Conservation (phyloP, 306 rosid genomes). For the Geum urbanum region DNA sequence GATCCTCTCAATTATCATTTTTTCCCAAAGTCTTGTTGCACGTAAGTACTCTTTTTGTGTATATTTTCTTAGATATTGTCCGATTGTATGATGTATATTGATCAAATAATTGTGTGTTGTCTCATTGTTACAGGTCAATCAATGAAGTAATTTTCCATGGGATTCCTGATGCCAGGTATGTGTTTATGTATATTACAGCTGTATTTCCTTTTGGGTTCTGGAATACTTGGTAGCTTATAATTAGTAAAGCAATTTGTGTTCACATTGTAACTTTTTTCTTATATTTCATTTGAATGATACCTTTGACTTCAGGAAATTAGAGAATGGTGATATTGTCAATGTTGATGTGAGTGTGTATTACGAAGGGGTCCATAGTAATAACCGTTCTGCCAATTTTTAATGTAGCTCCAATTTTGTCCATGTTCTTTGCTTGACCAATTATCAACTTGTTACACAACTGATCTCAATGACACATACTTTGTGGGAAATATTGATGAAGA, state of each 20-base stretch:
- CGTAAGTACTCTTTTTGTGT: conserved; percentile 69
- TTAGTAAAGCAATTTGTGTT: not conserved
- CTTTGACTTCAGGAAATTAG: conserved; percentile 67
- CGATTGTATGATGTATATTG: conserved; percentile 20
- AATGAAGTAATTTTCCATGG: conserved; percentile 99
- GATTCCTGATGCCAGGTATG: conserved; percentile 94
- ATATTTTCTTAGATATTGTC: conserved; percentile 5
- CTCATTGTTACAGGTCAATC: conserved; percentile 64
- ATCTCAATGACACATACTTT: conserved; percentile 91
- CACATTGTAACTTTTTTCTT: not conserved
- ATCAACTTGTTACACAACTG: conserved; percentile 50
- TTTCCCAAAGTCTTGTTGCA: conserved; percentile 99
- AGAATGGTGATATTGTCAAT: conserved; percentile 92
- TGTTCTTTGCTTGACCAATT: not conserved
- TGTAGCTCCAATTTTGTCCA: not conserved
- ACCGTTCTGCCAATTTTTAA: conserved; percentile 3
- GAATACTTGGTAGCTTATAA: not conserved
- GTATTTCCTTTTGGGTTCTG: conserved; percentile 4
- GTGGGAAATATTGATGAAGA: conserved; percentile 96
- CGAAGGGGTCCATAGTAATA: conserved; percentile 84
- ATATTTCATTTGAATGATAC: not conserved
- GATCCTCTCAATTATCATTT: conserved; percentile 87
- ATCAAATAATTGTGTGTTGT: conserved; percentile 17
- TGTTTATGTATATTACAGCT: not conserved
- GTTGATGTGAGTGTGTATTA: conserved; percentile 81